Evolutionary conservation across 129 eudicot species (phyloP).

Genomic region (Saposhnikovia divaricata): DNA sequence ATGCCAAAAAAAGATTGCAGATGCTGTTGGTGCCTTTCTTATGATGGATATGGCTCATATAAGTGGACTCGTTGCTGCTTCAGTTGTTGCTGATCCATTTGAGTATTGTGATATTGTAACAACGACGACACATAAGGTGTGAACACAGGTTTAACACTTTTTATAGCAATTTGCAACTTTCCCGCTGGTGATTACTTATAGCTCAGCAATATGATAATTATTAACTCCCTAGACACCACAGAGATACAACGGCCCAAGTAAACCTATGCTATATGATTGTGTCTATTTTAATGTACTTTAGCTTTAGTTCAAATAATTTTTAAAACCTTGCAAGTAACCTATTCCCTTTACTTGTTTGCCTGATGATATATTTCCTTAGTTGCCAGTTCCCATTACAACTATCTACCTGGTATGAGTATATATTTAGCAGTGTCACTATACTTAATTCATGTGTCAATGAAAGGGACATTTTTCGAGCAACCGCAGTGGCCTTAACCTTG

Average conservation of each 20-base stretch:
- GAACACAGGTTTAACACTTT: not conserved
- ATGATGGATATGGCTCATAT: slow-evolving; percentile 99
- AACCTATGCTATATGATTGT: not conserved
- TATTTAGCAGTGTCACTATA: not conserved
- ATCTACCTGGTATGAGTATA: not conserved
- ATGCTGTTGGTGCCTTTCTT: slow-evolving; percentile 89
- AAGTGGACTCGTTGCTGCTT: slow-evolving; percentile 95
- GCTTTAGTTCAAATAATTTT: not conserved
- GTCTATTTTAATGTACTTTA: not conserved
- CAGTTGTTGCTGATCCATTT: slow-evolving; percentile 86
- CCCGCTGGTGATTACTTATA: not conserved
- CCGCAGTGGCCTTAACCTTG: not conserved
- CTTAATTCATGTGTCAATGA: not conserved
- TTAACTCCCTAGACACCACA: not conserved
- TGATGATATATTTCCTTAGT: no score
- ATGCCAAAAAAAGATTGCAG: slow-evolving; percentile 60
- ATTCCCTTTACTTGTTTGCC: no score
- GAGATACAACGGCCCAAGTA: not conserved
- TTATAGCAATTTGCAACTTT: not conserved
- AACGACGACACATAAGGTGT: slow-evolving; percentile 94
- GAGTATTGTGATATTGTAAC: slow-evolving; percentile 96
- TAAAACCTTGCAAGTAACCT: no score
- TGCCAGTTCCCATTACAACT: no score
- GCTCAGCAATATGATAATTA: not conserved
- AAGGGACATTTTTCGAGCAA: not conserved